Conservation (phyloP, 1,139 yeast species). For the Lodderomyces parapsilosis region DNA sequence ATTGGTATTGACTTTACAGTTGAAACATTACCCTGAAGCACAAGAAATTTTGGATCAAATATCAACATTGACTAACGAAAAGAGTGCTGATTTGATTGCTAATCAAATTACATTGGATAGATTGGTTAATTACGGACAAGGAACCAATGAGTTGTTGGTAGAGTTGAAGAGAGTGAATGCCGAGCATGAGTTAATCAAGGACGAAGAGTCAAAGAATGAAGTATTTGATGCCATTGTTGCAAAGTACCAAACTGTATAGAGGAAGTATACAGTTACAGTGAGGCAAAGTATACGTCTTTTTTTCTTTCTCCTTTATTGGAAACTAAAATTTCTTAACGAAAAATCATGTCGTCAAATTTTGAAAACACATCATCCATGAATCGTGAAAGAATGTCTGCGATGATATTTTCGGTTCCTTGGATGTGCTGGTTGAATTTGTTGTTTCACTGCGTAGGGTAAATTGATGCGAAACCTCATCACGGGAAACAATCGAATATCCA, state of each 20-base stretch:
- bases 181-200: slow-evolving; percentile 52
- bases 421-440: no score
- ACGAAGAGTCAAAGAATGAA: slow-evolving; percentile 49
- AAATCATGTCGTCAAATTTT: no score
- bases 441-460: background rate
- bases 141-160: slow-evolving; percentile 37
- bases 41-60: slow-evolving; percentile 48
- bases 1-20: slow-evolving; percentile 44
- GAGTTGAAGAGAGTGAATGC: slow-evolving; percentile 43
- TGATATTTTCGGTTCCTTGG: no score
- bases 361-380: no score
- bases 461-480: background rate
- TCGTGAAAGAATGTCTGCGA: no score
- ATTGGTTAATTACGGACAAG: slow-evolving; percentile 45
- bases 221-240: slow-evolving; percentile 57
- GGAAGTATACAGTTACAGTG: background rate
- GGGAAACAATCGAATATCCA: background rate
- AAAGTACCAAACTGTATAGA: slow-evolving; percentile 36
- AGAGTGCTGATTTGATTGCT: slow-evolving; percentile 46
- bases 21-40: slow-evolving; percentile 47
- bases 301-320: no score
- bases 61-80: background rate
- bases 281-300: background rate
- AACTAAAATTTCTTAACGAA: no score
- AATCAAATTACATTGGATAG: slow-evolving; percentile 57